phyloP scores from a whole-genome alignment of 164 flowering plant species.

The Vitis cinerea region DNA sequence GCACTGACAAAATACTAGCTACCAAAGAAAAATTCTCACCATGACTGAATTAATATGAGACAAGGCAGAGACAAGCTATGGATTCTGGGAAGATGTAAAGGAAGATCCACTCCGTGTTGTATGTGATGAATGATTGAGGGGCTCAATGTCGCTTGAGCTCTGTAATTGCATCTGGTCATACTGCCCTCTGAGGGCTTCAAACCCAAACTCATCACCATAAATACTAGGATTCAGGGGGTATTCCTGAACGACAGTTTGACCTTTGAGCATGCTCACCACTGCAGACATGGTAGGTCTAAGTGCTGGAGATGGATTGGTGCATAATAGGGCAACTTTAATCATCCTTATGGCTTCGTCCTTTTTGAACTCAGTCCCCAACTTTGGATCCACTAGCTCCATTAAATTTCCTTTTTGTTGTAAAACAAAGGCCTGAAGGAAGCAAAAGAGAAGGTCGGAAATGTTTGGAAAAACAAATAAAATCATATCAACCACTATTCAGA shows the following conservation, averaged over 20 bases:
- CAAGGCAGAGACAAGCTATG: too few relatives aligned
- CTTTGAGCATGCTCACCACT: slow-evolving; percentile 19
- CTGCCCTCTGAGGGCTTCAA: slow-evolving; percentile 10
- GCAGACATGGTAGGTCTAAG: slow-evolving; percentile 18
- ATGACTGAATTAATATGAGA: too few relatives aligned
- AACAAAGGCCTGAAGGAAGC: slow-evolving; percentile 9
- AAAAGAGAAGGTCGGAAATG: too few relatives aligned
- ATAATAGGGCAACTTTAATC: neutral
- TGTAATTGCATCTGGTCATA: neutral
- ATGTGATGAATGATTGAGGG: too few relatives aligned
- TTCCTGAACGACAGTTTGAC: neutral
- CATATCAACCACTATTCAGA: too few relatives aligned
- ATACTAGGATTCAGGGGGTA: neutral
- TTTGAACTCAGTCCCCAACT: slow-evolving; percentile 11
- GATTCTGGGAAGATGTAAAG: too few relatives aligned
- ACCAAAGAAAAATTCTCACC: too few relatives aligned
- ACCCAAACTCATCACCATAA: neutral
- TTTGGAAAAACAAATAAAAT: too few relatives aligned
- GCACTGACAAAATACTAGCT: too few relatives aligned
- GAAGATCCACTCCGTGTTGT: too few relatives aligned
- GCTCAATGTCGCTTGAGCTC: neutral
- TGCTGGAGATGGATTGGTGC: slow-evolving; percentile 20
- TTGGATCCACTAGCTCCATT: slow-evolving; percentile 2
- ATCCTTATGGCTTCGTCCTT: slow-evolving; percentile 11
- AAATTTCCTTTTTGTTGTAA: slow-evolving; percentile 9